A percentile compares a stretch with the other conserved stretches of the same genome.
Evolutionary conservation across 2,329 filamentous ascomycete species (phyloP).

Genomic region (Talaromyces verruculosus): DNA sequence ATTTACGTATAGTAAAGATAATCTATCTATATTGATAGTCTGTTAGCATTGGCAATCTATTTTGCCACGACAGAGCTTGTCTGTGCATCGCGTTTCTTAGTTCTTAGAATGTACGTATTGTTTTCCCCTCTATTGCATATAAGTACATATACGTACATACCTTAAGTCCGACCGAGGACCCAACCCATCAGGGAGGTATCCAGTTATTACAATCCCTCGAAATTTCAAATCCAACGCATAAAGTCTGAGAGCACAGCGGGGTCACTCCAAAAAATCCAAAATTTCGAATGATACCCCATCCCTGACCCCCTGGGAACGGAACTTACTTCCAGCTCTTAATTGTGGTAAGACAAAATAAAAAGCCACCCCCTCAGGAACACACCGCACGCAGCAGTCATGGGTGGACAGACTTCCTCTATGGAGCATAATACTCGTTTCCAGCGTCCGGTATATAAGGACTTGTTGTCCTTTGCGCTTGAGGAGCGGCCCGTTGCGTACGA

Average conservation of each 20-base stretch:
- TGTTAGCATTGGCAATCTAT: neutral
- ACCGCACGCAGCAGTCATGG: conserved; percentile 10
- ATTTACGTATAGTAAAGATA: neutral
- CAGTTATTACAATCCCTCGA: neutral
- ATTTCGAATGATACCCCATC: neutral
- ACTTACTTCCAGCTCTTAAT: neutral
- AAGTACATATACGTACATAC: neutral
- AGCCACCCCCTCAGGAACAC: neutral
- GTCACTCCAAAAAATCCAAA: neutral
- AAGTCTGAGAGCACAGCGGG: neutral
- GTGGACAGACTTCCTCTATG: conserved; percentile 5
- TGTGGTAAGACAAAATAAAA: neutral
- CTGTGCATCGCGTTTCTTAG: neutral
- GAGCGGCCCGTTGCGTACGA: conserved; percentile 36
- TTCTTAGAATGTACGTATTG: neutral
- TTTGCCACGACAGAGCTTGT: conserved; percentile 1
- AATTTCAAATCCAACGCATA: neutral
- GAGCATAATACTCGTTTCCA: neutral
- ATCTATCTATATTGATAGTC: neutral
- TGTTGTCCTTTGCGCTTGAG: conserved; percentile 45
- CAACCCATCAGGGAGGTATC: neutral
- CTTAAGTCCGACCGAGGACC: neutral
- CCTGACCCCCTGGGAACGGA: neutral
- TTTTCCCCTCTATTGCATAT: neutral
- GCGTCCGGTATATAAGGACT: conserved; percentile 35